Percentiles rank a stretch among this genome's conserved stretches.
These are phyloP conservation scores for Jamesozyma jinghongensis DNA, from an alignment of 805 yeast genomes.

Conservation along the genomic window DNA sequence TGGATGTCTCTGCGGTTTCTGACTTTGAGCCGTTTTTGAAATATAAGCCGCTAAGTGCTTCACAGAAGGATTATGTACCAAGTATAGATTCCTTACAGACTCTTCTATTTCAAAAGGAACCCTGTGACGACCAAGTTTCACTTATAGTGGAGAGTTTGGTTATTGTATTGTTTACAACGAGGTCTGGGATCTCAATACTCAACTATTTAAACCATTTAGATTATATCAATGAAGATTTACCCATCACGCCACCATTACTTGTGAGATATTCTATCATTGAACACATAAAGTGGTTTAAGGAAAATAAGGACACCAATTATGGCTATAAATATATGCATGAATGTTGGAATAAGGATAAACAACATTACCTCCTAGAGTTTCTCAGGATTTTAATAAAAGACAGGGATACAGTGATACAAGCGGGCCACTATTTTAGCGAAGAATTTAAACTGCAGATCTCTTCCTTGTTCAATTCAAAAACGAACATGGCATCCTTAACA, in stretches of 20 bases:
- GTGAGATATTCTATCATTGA: background rate
- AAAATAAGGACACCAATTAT: background rate
- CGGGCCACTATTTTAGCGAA: background rate
- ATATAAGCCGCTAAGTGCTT: no score
- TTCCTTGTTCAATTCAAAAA: slow-evolving; percentile 2
- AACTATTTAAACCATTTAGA: slow-evolving; percentile 3
- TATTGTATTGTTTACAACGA: slow-evolving; percentile 18
- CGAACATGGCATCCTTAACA: slow-evolving; percentile 1
- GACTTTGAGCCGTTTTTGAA: no score
- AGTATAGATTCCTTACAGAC: no score
- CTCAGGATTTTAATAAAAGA: slow-evolving; percentile 2
- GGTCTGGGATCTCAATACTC: slow-evolving; percentile 17
- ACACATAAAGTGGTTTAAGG: slow-evolving; percentile 1
- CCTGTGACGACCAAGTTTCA: no score
- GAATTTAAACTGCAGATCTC: slow-evolving; percentile 4
- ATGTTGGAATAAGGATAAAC: slow-evolving; percentile 1
- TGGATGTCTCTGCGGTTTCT: no score
- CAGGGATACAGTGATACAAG: background rate
- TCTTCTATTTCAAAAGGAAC: no score
- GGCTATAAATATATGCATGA: slow-evolving; percentile 2
- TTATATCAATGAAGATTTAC: background rate
- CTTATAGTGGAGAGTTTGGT: slow-evolving; percentile 5
- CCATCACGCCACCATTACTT: background rate
- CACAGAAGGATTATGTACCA: no score
- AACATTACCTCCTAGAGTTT: slow-evolving; percentile 2